Evolutionary conservation across 768 basidiomycete genomes (phyloP), one percentile per base, ranked within the genome.

Genomic region (Panaeolus cyanescens): DNA sequence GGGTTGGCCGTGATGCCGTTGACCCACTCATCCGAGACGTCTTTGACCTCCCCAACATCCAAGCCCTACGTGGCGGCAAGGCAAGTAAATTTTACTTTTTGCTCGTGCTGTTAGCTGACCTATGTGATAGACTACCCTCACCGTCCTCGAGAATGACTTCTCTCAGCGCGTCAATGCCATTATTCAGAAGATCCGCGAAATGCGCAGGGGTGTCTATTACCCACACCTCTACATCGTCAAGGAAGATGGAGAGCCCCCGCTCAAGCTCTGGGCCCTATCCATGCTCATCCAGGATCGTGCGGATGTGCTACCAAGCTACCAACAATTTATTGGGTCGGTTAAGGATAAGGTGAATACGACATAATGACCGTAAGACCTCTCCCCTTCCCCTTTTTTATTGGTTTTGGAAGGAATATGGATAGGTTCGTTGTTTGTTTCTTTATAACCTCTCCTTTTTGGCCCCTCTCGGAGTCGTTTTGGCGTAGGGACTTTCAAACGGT

Each of bases 1-100:
- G 94, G 91, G 87, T 99, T 55, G 97, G 97, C n/a, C 88, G 95
- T 31, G 96, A 99, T 72, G 95, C 97, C 7, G 95, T 99, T n/a
- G 93, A 96, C 9, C 92, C 96, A 70, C 85, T 99, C 53, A 79
- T 99, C 62, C 81, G 89, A 81, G 97, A 99, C 69, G 96, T 98
- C 17, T 99, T 99, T 76, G 88, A 93, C 70, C 81, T 98, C 33
- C 89, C 92, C 0, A 89, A 76, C 65, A 98, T 98, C 70, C 92
- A 93, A 39, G 90, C 90, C 15, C 79, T 99, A 56, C 91, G 92
- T 56, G 94, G 94, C 54, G 97, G 97, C 67, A 99, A 99, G 88
- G 95, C 91, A 67, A 63, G 80, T 62, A 17, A 39, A 53, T 42
- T 19, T 30, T 32, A 12, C 19, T 15, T 37, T 54, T 62, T 17